These are phyloP conservation scores for Lithocarpus polystachyus DNA, from an alignment of 306 rosid species.

Conservation along the genomic window DNA sequence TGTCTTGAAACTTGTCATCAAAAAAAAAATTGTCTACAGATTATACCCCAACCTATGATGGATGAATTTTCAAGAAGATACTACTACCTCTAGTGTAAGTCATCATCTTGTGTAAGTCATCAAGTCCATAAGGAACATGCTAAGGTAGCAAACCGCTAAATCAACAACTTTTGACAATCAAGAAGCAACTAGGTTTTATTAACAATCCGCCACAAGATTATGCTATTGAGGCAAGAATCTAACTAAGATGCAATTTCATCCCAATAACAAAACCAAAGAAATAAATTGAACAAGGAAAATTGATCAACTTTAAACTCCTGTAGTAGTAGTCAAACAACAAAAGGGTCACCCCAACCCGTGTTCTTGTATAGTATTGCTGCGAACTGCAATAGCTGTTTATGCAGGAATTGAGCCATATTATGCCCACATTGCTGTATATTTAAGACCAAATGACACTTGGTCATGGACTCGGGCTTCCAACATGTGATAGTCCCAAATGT, in stretches of 20 bases:
- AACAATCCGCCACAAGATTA: too few relatives aligned
- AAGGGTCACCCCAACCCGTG: not conserved
- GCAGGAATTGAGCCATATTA: conserved; percentile 9
- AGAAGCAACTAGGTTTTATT: not conserved
- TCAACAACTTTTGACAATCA: conserved; percentile 10
- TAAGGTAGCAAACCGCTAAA: conserved; percentile 6
- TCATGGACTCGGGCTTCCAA: conserved; percentile 16
- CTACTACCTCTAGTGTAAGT: not conserved
- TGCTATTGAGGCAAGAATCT: not conserved
- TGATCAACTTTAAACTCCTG: conserved; percentile 2
- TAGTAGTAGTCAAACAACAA: not conserved
- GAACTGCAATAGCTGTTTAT: not conserved
- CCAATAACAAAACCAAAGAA: not conserved
- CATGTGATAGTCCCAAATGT: conserved; percentile 13
- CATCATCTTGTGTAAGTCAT: not conserved
- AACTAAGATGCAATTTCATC: not conserved
- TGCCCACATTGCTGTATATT: not conserved
- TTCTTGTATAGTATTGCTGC: not conserved
- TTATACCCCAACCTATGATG: not conserved
- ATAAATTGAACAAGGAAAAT: conserved; percentile 1
- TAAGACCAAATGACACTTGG: not conserved
- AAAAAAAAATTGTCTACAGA: not conserved
- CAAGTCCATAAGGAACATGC: not conserved
- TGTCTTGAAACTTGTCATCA: too few relatives aligned
- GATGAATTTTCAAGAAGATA: not conserved